Conservation (phyloP, 2,329 filamentous ascomycete species). For the Aspergillus puulaauensis region DNA sequence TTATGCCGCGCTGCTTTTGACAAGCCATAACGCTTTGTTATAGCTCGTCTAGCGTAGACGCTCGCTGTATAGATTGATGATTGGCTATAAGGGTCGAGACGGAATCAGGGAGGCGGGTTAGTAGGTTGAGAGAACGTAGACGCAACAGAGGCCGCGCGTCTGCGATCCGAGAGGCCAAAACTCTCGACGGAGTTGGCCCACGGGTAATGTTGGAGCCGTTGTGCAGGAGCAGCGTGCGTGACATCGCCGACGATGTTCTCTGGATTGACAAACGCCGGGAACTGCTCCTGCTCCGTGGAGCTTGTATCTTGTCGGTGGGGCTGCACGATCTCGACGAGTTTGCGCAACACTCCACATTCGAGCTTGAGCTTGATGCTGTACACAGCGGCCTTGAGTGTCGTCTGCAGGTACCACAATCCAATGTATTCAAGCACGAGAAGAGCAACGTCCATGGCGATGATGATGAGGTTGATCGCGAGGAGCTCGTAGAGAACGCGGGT, state of each 20-base stretch:
- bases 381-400: conserved; percentile 46
- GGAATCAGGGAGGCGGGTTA: conserved; percentile 4
- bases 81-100: neutral
- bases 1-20: neutral
- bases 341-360: conserved; percentile 49
- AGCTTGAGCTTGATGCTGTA: conserved; percentile 53
- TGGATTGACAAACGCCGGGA: conserved; percentile 43
- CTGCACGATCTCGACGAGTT: conserved; percentile 42
- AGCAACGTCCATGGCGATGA: conserved; percentile 47
- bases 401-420: conserved; percentile 45
- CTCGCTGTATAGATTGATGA: neutral
- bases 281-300: conserved; percentile 34
- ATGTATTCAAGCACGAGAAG: conserved; percentile 46
- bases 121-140: conserved; percentile 6
- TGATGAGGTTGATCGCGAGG: conserved; percentile 49
- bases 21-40: neutral
- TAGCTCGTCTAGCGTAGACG: neutral
- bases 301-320: conserved; percentile 29
- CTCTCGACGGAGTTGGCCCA: conserved; percentile 33
- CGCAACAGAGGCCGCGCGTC: conserved; percentile 21
- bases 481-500: conserved; percentile 49
- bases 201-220: conserved; percentile 13
- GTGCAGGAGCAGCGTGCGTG: conserved; percentile 33
- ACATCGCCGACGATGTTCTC: conserved; percentile 39
- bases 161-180: conserved; percentile 24